These are phyloP conservation scores for Scortechinia acanthostroma DNA, from an alignment of 2,329 filamentous ascomycete species.

Conservation along the genomic window DNA sequence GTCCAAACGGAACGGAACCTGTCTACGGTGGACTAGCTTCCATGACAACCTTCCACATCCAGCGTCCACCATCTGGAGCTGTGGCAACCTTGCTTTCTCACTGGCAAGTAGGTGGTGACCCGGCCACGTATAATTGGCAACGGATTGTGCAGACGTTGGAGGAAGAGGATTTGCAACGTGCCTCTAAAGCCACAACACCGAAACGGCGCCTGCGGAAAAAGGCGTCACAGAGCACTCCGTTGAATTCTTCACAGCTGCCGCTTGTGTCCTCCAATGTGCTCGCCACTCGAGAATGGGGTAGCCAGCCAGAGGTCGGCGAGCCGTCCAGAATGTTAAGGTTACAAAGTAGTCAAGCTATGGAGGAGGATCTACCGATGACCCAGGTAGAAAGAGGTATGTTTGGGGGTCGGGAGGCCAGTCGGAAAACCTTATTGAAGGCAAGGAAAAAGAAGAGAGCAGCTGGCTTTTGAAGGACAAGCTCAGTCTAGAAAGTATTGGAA, in stretches of 20 bases:
- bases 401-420: slow-evolving; percentile 19
- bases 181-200: slow-evolving; percentile 8
- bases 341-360: slow-evolving; percentile 21
- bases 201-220: slow-evolving; percentile 15
- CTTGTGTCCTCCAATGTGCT: slow-evolving; percentile 3
- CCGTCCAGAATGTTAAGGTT: no score
- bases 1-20: not conserved
- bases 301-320: not conserved
- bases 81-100: slow-evolving; percentile 20
- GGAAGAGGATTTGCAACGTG: slow-evolving; percentile 10
- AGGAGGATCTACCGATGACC: slow-evolving; percentile 25
- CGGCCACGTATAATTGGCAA: slow-evolving; percentile 21
- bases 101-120: slow-evolving; percentile 21
- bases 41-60: not conserved
- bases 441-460: slow-evolving; percentile 28
- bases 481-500: no score
- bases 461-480: slow-evolving; percentile 25
- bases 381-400: slow-evolving; percentile 26
- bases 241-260: slow-evolving; percentile 4
- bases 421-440: slow-evolving; percentile 14
- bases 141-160: slow-evolving; percentile 10
- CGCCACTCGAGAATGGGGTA: not conserved
- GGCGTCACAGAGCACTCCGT: slow-evolving; percentile 7
- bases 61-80: slow-evolving; percentile 8
- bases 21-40: not conserved